These are phyloP conservation scores for Telfairia occidentalis DNA, from an alignment of 331 rosid species.

Conservation along the genomic window DNA sequence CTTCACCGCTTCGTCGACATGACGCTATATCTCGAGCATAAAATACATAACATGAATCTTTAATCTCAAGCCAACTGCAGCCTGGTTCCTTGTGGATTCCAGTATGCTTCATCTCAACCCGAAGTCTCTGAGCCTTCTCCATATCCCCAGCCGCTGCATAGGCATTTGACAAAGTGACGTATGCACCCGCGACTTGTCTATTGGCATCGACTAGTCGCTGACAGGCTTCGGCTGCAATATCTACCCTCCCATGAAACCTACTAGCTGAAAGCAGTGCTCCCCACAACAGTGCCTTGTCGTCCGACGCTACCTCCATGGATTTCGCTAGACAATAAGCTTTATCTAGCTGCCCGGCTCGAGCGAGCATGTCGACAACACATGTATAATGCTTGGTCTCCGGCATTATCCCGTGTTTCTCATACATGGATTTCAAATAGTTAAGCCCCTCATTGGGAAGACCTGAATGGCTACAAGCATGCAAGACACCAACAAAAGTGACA, in stretches of 20 bases:
- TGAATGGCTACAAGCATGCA: constrained; percentile 84
- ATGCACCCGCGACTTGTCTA: constrained; percentile 55
- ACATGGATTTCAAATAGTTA: constrained; percentile 45
- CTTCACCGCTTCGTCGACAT: constrained; percentile 30
- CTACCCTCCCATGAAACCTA: constrained; percentile 74
- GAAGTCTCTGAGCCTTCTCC: constrained; percentile 51
- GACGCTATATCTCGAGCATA: constrained; percentile 51
- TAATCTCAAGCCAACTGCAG: constrained; percentile 78
- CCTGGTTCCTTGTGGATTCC: constrained; percentile 71
- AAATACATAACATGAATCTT: constrained; percentile 48
- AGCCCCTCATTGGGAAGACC: constrained; percentile 72
- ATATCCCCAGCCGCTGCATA: constrained; percentile 63
- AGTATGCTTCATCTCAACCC: constrained; percentile 49
- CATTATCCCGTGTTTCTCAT: constrained; percentile 38
- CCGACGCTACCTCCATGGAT: constrained; percentile 34
- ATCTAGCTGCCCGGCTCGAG: constrained; percentile 55
- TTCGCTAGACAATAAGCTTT: constrained; percentile 57
- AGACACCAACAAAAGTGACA: constrained; percentile 67
- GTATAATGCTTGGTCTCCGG: constrained; percentile 62
- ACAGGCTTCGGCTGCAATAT: constrained; percentile 64
- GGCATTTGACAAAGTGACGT: constrained; percentile 57
- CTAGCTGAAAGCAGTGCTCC: constrained; percentile 72
- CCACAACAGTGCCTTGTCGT: constrained; percentile 47
- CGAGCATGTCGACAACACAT: constrained; percentile 72
- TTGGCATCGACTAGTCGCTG: constrained; percentile 44